Evolutionary conservation across 169 alveolate genomes (phyloP).

Genomic region (Eimeria sp.): DNA sequence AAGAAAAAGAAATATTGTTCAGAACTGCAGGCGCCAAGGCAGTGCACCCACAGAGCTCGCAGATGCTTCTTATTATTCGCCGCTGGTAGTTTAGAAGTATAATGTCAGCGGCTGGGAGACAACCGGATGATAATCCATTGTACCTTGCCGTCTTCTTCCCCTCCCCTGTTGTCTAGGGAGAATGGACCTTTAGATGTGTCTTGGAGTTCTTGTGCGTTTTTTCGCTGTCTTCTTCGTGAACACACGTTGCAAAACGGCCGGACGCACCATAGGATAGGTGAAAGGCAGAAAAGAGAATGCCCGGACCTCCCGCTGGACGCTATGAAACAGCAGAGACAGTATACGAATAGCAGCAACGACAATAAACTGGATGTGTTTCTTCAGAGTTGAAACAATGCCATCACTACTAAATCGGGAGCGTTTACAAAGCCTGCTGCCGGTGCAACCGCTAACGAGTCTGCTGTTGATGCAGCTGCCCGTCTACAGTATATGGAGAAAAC

Average conservation of each 20-base stretch:
- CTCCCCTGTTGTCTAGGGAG: not conserved
- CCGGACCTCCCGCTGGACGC: constrained; percentile 49
- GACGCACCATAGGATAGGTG: not conserved
- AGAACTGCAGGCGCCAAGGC: no score
- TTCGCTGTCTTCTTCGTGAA: not conserved
- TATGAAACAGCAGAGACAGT: not conserved
- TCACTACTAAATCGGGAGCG: no score
- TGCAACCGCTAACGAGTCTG: not conserved
- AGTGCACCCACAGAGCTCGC: not conserved
- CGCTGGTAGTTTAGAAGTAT: not conserved
- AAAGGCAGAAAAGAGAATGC: constrained; percentile 18
- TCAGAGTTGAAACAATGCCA: not conserved
- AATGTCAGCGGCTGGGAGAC: not conserved
- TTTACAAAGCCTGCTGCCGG: no score
- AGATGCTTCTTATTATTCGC: not conserved
- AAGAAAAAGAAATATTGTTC: not conserved
- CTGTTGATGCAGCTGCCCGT: not conserved
- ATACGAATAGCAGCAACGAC: not conserved
- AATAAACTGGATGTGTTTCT: not conserved
- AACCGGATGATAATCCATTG: not conserved
- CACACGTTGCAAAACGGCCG: not conserved
- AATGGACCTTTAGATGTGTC: not conserved
- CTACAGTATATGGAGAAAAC: not conserved
- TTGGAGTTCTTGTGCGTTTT: not conserved
- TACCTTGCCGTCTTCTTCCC: constrained; percentile 22